Base-by-base conservation (phyloP, 805 yeast species). In the Barnettozyma botsteinii region DNA sequence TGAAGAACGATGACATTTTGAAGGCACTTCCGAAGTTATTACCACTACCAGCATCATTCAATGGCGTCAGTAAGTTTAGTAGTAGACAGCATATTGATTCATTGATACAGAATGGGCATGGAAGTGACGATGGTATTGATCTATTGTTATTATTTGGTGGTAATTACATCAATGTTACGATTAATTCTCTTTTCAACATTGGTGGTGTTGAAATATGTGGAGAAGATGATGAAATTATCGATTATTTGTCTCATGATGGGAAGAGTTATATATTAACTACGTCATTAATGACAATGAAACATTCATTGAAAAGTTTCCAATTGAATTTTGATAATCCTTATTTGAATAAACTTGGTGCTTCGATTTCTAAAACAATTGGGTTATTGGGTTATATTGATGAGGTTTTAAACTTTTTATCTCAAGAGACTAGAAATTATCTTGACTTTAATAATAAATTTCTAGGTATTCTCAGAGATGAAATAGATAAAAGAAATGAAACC, bases 391-490 rank as follows among this genome's bases (percentile, higher is more conserved):
- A 65, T 37, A 42, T 67, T 7, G 56, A 62, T 27, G 68, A 63
- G 21, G 49, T 63, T 11, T 42, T 65, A 7, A 52, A 48, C 0
- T 53, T 48, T 17, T 38, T 65, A 5, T 49, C 53, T 1, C 47
- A 50, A 4, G 67, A 65, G 8, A 54, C 59, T 20, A 65, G 56
- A 41, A 58, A 64, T 1, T 69, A 63, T 34, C 43, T 61, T 1
- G 74, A 68, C 22, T 66, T 65, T 42, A 60, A 62, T 5, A 47
- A 48, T 11, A 60, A 62, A 42, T 58, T 65, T 18, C 46, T 68
- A 17, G 59, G 53, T 7, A 50, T 69, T 13, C 47, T 74, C 22
- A 52, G 57, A 23, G 65, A 62, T 20, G 73, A 67, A 19, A 27
- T 60, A 18, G 41, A 35, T 25, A 44, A 38, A 14, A 44, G 47